These are phyloP conservation scores for Rheum nobile DNA, from an alignment of 148 eudicot genomes.

Conservation along the genomic window DNA sequence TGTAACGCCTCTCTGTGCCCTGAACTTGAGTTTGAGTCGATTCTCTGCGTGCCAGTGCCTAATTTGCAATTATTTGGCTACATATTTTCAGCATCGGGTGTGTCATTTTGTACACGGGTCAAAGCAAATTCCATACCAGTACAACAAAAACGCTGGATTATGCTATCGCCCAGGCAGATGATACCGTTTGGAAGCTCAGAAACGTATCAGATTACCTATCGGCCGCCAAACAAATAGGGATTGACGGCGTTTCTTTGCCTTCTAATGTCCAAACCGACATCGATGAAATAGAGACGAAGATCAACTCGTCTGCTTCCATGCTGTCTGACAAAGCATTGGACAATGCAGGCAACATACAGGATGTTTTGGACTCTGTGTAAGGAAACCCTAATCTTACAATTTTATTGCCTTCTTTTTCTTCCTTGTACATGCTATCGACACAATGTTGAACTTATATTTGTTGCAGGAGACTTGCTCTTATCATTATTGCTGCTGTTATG, in stretches of 20 bases:
- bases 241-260: constrained; percentile 44
- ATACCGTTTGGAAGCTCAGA: constrained; percentile 50
- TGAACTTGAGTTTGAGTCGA: background rate
- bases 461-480: constrained; percentile 69
- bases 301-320: constrained; percentile 48
- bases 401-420: background rate
- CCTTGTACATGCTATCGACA: background rate
- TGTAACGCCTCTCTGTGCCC: constrained; percentile 28
- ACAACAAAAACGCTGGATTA: constrained; percentile 51
- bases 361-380: constrained; percentile 62
- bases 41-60: constrained; percentile 6
- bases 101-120: constrained; percentile 64
- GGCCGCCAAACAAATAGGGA: constrained; percentile 60
- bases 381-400: background rate
- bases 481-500: constrained; percentile 76
- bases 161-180: constrained; percentile 56
- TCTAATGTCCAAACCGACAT: constrained; percentile 64
- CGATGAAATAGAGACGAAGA: constrained; percentile 46
- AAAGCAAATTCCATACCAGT: constrained; percentile 53
- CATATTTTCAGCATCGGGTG: constrained; percentile 62
- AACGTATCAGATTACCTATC: constrained; percentile 61
- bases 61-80: constrained; percentile 8
- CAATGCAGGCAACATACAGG: constrained; percentile 42
- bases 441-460: background rate
- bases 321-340: constrained; percentile 38